Base-by-base conservation (phyloP, 1,139 yeast genomes). In the Magnusiomyces suaveolens region DNA sequence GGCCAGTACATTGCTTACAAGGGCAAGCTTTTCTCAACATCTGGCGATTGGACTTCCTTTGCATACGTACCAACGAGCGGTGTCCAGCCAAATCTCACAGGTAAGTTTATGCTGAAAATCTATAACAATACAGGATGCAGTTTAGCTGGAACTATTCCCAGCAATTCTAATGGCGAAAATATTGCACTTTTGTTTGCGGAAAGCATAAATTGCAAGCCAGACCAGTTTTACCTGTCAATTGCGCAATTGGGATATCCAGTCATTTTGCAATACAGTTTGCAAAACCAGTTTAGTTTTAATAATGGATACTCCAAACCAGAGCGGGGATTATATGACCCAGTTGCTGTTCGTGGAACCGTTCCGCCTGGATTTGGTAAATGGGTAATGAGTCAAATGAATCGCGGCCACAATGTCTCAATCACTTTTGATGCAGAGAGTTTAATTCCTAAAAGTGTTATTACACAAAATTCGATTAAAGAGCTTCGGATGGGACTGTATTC, bases 401-500 rank as follows among this genome's bases (percentile, higher is more conserved):
- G n/a, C 10, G 53, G 53, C 20, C 33, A 51, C 50, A 47, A 18
- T 18, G 25, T 54, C 24, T 43, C 55, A 14, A n/a, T 52, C 4
- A 26, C 46, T 8, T 52, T 54, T 33, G 53, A 54, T 26, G 24
- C 14, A 3, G 20, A 3, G 3, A 23, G 32, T 16, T 23, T 14
- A 24, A 44, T 24, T 8, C 47, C 47, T n/a, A 20, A 23, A 20
- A 14, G 32, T 18, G 6, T 44, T 20, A 24, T 24, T 25, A 44
- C 18, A n/a, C 29, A 24, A 4, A 25, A 44, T 10, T 16, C 47
- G 14, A 18, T 24, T 23, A 23, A 25, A 2, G 43, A 38, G n/a
- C 43, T 38, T 38, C 18, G n/a, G 18, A 48, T 60, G 43, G 53
- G 54, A 26, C 52, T 50, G 39, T 61, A 55, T 33, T 56, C 63